Percentiles rank a stretch among this genome's conserved stretches.
Evolutionary conservation across 2,329 filamentous ascomycete species (phyloP).

Genomic region (Cadophora luteo-olivacea): DNA sequence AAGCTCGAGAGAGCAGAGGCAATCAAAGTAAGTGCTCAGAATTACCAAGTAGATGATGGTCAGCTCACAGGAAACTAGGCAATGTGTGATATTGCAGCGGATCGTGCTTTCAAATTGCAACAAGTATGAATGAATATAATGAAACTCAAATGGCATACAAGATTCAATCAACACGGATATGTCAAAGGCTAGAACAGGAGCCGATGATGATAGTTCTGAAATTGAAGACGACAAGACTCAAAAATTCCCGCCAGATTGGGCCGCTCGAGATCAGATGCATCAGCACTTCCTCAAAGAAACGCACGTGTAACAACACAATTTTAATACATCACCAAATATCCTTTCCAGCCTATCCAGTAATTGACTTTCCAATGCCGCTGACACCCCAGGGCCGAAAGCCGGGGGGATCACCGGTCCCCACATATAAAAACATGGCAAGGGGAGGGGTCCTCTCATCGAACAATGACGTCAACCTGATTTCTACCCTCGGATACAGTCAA

Average conservation of each 20-base stretch:
- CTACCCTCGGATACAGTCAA: neutral
- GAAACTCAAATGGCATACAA: too few species aligned
- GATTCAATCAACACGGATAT: too few species aligned
- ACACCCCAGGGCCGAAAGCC: neutral
- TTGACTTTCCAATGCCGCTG: neutral
- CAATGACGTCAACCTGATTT: constrained; percentile 4
- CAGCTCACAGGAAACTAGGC: constrained; percentile 52
- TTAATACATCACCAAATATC: too few species aligned
- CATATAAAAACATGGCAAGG: neutral
- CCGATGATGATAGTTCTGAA: too few species aligned
- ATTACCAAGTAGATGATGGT: constrained; percentile 13
- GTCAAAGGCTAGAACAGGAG: too few species aligned
- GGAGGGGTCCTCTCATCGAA: neutral
- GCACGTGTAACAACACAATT: too few species aligned
- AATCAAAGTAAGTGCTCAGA: constrained; percentile 64
- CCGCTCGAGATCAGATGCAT: neutral
- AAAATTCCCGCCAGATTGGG: too few species aligned
- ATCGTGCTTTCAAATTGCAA: constrained; percentile 64
- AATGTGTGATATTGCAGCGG: constrained; percentile 89
- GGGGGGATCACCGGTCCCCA: neutral
- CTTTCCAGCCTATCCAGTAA: neutral
- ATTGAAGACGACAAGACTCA: too few species aligned
- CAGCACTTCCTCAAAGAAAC: too few species aligned
- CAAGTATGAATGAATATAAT: neutral
- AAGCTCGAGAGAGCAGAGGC: constrained; percentile 73